Base-by-base conservation (phyloP, 208 protist genomes). In the Crithidia brevicula region DNA sequence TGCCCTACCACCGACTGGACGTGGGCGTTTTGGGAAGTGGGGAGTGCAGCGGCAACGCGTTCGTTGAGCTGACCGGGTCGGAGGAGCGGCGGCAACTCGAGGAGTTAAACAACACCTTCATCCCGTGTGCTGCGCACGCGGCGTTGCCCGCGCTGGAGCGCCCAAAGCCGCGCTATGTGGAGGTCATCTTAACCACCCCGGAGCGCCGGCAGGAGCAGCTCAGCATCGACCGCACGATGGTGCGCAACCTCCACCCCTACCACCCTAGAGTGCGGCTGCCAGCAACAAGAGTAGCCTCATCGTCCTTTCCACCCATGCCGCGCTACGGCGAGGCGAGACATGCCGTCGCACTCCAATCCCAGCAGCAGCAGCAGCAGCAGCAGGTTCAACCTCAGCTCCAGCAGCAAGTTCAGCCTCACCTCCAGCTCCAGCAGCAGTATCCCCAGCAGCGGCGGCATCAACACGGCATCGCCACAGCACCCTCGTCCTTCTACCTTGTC, bases 1-100 rank as follows among this genome's bases (percentile, higher is more conserved):
- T 63, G 1, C 15, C 10, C 40, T 62, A 50, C 56, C 10, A 34
- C 10, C 38, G 43, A 1, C 42, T 63, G 11, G 57, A 52, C 43
- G 28, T 63, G 2, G 57, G 57, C 18, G 57, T 52, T 4, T 20
- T 52, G 57, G 25, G 36, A 36, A 63, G 43, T 20, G 57, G 57
- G 1, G 57, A 63, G 57, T 63, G 43, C 43, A 63, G 40, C 57
- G 57, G 57, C 3, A 63, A 63, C 43, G 57, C 57, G 28, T 63
- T 63, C 27, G 57, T 63, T 0, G 57, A 63, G 57, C 15, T 50
- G 57, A 30, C 36, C 42, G 57, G 42, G 4, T 23, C 43, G 28
- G 43, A 36, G 43, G 10, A 18, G 16, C 42, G 36, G 40, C 16
- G 40, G 27, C 7, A 1, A 43, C 16, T 63, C 6, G 40, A 63